Evolutionary conservation across 1,139 yeast species (phyloP), one percentile per base, ranked within the genome.

Genomic region (Pichia sp.): DNA sequence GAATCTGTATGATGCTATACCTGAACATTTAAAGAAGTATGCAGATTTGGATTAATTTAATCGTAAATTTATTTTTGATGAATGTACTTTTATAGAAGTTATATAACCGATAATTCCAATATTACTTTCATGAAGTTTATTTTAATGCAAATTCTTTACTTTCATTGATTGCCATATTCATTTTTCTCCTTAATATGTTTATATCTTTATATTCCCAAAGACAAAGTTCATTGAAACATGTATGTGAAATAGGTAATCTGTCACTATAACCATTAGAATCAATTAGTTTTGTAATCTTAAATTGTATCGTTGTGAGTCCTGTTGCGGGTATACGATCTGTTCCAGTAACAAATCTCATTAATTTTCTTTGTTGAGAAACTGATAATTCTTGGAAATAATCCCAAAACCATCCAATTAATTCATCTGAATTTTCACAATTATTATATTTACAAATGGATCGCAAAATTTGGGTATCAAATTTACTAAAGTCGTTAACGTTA

Each of bases 311-410:
- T 39, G 82, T 80, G 23, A 87, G 71, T 0, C 97, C 98, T 0
- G 96, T 87, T 0, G 97, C 96, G 0, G 97, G 97, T 11, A 92
- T 73, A 40, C 96, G 68, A 58, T 89, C 96, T 1, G 95, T 82
- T 0, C 97, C 97, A 0, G 96, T 89, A 6, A 90, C 80, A 63
- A 92, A 92, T 30, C 74, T 70, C 35, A 92, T 65, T 35, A 90
- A 67, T 53, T 74, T 76, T 53, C 80, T 78, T 55, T 86, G 94
- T 30, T 73, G 66, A 1, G 52, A 55, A 36, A 68, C 66, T 2
- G 68, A 62, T 53, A 83, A 65, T 5, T 61, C 56, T 11, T 65
- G 66, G 52, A 89, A 70, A 59, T 78, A 77, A 24, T 81, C 79
- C 97, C 97, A 92, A 59, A 92, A 87, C 97, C 97, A 90, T 30